These are phyloP conservation scores for Barnettozyma populi DNA, from an alignment of 805 yeast genomes.

Conservation along the genomic window DNA sequence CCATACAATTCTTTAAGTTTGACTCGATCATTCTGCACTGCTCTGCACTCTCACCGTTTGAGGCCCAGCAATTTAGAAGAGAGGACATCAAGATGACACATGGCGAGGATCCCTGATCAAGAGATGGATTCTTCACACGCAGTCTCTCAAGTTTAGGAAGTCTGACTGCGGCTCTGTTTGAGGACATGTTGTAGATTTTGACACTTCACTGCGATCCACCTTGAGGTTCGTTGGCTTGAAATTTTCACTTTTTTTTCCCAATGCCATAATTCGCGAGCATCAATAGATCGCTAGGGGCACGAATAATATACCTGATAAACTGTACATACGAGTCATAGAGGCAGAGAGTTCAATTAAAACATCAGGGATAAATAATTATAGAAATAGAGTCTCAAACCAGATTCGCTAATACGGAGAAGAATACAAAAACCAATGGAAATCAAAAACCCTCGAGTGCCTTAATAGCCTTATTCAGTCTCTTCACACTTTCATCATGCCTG, in stretches of 20 bases:
- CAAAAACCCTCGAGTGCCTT: slow-evolving; percentile 80
- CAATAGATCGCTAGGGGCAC: neutral
- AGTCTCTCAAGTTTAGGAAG: slow-evolving; percentile 73
- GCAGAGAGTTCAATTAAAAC: neutral
- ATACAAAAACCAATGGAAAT: neutral
- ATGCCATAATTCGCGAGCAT: neutral
- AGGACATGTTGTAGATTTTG: slow-evolving; percentile 20
- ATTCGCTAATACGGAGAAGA: too few species aligned
- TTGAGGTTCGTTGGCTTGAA: neutral
- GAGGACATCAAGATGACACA: slow-evolving; percentile 81
- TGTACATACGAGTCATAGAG: neutral
- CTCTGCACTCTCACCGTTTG: slow-evolving; percentile 78
- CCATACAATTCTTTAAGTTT: slow-evolving; percentile 74
- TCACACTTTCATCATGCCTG: slow-evolving; percentile 73
- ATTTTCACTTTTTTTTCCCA: slow-evolving; percentile 1
- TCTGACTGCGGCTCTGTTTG: slow-evolving; percentile 34
- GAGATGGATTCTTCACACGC: slow-evolving; percentile 59
- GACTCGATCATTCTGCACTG: slow-evolving; percentile 60
- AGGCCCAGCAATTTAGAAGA: slow-evolving; percentile 91
- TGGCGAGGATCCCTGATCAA: slow-evolving; percentile 55
- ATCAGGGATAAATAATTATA: neutral
- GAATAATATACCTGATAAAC: too few species aligned
- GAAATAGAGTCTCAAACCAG: neutral
- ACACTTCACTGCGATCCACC: neutral
- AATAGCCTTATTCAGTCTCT: slow-evolving; percentile 75